These are phyloP conservation scores for Cryphonectria parasitica DNA, from an alignment of 2,329 filamentous ascomycete genomes.

Conservation along the genomic window DNA sequence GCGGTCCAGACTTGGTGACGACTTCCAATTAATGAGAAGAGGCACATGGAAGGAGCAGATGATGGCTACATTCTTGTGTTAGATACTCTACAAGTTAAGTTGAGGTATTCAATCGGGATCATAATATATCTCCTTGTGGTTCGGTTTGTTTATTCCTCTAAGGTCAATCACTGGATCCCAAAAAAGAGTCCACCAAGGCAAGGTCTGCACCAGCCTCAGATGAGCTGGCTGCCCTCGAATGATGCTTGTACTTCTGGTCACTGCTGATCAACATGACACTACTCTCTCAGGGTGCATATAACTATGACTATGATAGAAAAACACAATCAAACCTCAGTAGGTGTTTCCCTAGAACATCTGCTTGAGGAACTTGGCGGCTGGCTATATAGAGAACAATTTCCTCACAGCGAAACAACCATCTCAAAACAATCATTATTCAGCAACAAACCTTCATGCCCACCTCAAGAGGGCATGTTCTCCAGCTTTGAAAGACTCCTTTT, in stretches of 20 bases:
- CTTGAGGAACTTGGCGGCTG: not conserved
- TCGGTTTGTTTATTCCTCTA: not conserved
- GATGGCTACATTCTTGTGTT: no score
- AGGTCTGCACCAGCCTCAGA: not conserved
- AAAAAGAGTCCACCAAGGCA: no score
- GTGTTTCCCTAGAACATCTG: no score
- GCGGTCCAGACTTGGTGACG: not conserved
- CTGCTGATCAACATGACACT: not conserved
- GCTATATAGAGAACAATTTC: not conserved
- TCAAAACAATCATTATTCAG: not conserved
- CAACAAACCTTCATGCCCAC: no score
- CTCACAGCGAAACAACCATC: not conserved
- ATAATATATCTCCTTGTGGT: no score
- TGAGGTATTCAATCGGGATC: no score
- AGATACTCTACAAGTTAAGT: no score
- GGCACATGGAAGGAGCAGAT: not conserved
- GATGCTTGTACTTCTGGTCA: not conserved
- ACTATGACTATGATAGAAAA: no score
- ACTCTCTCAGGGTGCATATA: not conserved
- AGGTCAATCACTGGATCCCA: not conserved
- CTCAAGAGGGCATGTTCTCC: no score
- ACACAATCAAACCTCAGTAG: no score
- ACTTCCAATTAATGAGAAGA: not conserved
- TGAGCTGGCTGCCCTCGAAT: not conserved
- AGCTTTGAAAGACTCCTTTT: not conserved